A percentile compares a stretch with the other conserved stretches of the same genome.
Evolutionary conservation across 805 yeast genomes (phyloP).

Genomic region (Nakazawaea peltata): DNA sequence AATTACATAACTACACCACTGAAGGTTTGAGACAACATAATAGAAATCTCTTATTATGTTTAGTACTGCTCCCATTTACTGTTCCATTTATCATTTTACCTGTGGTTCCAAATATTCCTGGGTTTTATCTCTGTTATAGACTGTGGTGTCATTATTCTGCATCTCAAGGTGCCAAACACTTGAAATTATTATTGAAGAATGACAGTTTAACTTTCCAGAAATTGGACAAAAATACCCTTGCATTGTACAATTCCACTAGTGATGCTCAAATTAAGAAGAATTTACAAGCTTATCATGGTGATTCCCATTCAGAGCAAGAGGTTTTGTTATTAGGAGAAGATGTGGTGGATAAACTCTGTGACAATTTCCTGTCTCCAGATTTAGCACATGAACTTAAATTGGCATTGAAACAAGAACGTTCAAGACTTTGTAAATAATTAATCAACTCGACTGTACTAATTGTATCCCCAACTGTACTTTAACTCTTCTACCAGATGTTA

Average conservation of each 20-base stretch:
- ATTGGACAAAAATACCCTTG: conserved; percentile 4
- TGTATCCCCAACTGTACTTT: too few relatives aligned
- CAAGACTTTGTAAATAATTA: too few relatives aligned
- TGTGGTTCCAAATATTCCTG: conserved; percentile 87
- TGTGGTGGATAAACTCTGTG: conserved; percentile 36
- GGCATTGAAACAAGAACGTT: conserved; percentile 51
- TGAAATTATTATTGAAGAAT: conserved; percentile 44
- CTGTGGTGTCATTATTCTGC: conserved; percentile 83
- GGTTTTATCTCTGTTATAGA: conserved; percentile 75
- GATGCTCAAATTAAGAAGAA: conserved; percentile 14
- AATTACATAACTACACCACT: conserved; percentile 34
- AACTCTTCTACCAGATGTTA: too few relatives aligned
- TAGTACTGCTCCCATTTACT: conserved; percentile 64
- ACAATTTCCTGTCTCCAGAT: conserved; percentile 35
- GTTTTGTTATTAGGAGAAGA: conserved; percentile 35
- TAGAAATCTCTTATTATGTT: conserved; percentile 44
- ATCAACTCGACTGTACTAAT: too few relatives aligned
- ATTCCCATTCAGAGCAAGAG: conserved; percentile 18
- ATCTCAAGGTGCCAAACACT: conserved; percentile 60
- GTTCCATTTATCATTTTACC: conserved; percentile 79
- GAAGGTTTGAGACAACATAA: conserved; percentile 44
- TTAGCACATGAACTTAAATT: conserved; percentile 34
- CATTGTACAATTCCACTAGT: conserved; percentile 16
- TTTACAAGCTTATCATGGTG: conserved; percentile 13
- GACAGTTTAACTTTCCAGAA: conserved; percentile 19